phyloP scores from a whole-genome alignment of 2,329 filamentous ascomycete species.

The Phyllosticta citriasiana region DNA sequence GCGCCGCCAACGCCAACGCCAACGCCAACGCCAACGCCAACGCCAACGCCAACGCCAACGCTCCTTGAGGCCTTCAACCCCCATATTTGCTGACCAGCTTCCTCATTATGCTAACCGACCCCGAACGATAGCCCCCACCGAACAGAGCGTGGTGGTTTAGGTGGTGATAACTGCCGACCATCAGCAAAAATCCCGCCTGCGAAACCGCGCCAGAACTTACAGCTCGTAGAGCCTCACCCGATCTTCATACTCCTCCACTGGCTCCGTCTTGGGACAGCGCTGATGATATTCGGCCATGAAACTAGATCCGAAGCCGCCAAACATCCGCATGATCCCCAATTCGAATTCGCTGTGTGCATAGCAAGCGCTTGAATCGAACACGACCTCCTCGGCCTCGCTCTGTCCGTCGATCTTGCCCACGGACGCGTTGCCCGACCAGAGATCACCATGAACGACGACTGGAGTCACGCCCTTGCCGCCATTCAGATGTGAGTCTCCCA shows the following conservation, averaged over 20 bases:
- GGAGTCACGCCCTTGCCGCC: conserved; percentile 54
- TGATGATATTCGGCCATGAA: conserved; percentile 73
- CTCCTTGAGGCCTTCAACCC: not conserved
- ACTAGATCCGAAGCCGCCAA: conserved; percentile 66
- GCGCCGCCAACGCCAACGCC: too few relatives aligned
- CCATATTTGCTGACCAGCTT: conserved; percentile 60
- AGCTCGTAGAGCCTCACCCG: conserved; percentile 72
- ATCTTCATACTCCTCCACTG: conserved; percentile 75
- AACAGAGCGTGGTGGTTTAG: conserved; percentile 83
- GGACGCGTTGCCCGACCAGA: conserved; percentile 85
- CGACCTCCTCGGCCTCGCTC: conserved; percentile 57
- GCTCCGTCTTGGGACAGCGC: conserved; percentile 69
- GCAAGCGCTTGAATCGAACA: conserved; percentile 71
- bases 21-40: too few relatives aligned
- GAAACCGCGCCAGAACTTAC: conserved; percentile 39
- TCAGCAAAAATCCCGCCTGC: conserved; percentile 22
- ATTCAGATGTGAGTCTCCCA: conserved; percentile 58
- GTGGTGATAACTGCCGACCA: conserved; percentile 58
- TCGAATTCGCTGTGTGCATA: conserved; percentile 89
- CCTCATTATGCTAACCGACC: conserved; percentile 72
- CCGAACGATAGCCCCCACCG: conserved; percentile 64
- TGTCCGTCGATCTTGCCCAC: conserved; percentile 49
- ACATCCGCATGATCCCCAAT: conserved; percentile 92
- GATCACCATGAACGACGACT: conserved; percentile 78
- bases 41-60: too few relatives aligned